phyloP scores from a whole-genome alignment of 495 filamentous ascomycete genomes.

The Chaetomidium leptoderma region DNA sequence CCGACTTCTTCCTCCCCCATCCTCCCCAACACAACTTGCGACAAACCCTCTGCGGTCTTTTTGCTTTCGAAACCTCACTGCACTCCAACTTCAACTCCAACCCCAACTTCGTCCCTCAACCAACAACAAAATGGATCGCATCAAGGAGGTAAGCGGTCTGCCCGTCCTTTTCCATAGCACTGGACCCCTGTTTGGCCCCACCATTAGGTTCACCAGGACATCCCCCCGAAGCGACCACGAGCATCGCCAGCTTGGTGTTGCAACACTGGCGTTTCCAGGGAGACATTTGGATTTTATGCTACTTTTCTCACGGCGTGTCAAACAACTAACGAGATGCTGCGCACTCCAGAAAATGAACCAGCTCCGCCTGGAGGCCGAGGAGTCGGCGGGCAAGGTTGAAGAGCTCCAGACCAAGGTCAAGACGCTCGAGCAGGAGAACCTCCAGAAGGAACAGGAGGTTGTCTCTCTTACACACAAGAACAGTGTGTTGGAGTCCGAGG shows the following conservation, averaged over 20 bases:
- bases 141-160: conserved; percentile 69
- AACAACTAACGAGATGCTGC: conserved; percentile 24
- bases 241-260: conserved; percentile 9
- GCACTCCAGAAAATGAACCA: conserved; percentile 75
- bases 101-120: conserved; percentile 16
- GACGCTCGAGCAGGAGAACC: conserved; percentile 87
- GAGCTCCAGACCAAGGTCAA: conserved; percentile 85
- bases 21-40: conserved; percentile 16
- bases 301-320: not conserved
- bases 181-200: conserved; percentile 39
- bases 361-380: conserved; percentile 89
- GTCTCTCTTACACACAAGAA: conserved; percentile 91
- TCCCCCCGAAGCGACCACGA: conserved; percentile 6
- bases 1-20: conserved; percentile 18
- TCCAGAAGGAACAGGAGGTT: conserved; percentile 95
- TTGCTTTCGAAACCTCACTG: conserved; percentile 13
- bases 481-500: conserved; percentile 76
- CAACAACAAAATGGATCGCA: conserved; percentile 57
- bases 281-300: not conserved
- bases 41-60: conserved; percentile 16
- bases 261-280: not conserved
- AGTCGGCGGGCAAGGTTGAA: conserved; percentile 69
- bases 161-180: conserved; percentile 23
- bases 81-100: conserved; percentile 11
- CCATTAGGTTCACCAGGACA: conserved; percentile 31